phyloP scores from a whole-genome alignment of 495 filamentous ascomycete genomes.

The Penicillium chermesinum region DNA sequence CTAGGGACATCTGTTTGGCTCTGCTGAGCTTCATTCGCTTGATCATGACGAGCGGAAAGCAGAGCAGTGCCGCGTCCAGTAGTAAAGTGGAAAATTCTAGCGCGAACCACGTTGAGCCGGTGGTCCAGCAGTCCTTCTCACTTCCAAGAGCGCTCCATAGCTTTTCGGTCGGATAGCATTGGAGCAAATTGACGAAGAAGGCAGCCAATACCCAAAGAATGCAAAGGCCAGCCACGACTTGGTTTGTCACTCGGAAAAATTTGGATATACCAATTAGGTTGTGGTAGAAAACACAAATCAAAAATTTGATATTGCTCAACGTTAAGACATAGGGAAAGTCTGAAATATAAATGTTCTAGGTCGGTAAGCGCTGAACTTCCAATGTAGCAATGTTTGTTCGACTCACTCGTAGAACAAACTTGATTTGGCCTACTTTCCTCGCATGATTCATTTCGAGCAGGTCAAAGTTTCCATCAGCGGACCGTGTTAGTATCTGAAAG shows the following conservation, averaged over 20 bases:
- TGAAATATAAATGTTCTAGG: background rate
- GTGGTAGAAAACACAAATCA: background rate
- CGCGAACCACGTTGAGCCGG: background rate
- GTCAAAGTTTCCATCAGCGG: background rate
- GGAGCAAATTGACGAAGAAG: background rate
- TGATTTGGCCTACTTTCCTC: background rate
- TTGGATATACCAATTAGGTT: background rate
- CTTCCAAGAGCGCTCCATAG: background rate
- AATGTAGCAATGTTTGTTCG: background rate
- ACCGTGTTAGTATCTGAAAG: background rate
- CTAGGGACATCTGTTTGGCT: background rate
- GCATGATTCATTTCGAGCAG: background rate
- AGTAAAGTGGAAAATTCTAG: background rate
- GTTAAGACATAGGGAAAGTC: background rate
- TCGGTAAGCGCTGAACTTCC: too few relatives aligned
- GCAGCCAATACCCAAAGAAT: background rate
- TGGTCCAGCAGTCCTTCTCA: background rate
- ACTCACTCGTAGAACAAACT: background rate
- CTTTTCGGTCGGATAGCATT: background rate
- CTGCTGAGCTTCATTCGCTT: background rate
- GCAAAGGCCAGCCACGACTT: background rate
- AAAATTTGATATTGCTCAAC: background rate
- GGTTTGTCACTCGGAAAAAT: background rate
- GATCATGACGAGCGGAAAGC: background rate
- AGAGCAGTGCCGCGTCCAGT: background rate